phyloP scores from a whole-genome alignment of 805 yeast genomes.

The Yarrowia divulgata region DNA sequence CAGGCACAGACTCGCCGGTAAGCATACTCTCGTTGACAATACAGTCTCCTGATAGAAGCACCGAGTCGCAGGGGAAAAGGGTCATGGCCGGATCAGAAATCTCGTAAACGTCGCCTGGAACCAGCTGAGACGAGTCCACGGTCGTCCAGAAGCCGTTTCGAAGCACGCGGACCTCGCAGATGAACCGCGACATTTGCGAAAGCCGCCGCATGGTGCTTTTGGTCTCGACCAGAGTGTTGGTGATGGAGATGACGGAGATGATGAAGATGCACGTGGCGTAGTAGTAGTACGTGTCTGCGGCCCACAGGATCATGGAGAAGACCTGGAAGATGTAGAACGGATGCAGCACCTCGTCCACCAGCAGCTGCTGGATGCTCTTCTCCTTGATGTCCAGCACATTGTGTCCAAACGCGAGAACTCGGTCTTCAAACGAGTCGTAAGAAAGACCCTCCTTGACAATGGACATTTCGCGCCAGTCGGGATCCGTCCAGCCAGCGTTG shows the following conservation, averaged over 20 bases:
- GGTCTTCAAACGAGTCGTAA: slow-evolving; percentile 69
- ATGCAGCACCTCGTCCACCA: slow-evolving; percentile 87
- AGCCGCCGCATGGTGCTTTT: slow-evolving; percentile 73
- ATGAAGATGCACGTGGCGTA: slow-evolving; percentile 91
- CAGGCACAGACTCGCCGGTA: slow-evolving; percentile 98
- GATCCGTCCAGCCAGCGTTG: slow-evolving; percentile 86
- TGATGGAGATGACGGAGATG: slow-evolving; percentile 81
- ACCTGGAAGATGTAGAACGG: slow-evolving; percentile 96
- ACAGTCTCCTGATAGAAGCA: slow-evolving; percentile 88
- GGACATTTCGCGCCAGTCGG: slow-evolving; percentile 70
- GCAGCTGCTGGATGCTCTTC: slow-evolving; percentile 67
- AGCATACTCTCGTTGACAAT: slow-evolving; percentile 98
- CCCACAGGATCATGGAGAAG: slow-evolving; percentile 90
- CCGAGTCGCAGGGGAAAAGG: slow-evolving; percentile 85
- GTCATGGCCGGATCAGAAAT: slow-evolving; percentile 81
- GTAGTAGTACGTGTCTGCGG: slow-evolving; percentile 88
- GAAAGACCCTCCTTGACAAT: slow-evolving; percentile 69
- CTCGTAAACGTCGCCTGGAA: slow-evolving; percentile 96
- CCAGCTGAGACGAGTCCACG: slow-evolving; percentile 74
- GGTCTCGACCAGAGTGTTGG: slow-evolving; percentile 86
- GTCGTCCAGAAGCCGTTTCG: slow-evolving; percentile 94
- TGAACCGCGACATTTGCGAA: slow-evolving; percentile 72
- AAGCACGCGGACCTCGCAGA: slow-evolving; percentile 86
- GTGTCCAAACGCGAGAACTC: slow-evolving; percentile 75
- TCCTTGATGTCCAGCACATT: slow-evolving; percentile 80